phyloP scores from a whole-genome alignment of 2,329 filamentous ascomycete species.

The Sphaerostilbella broomeana region DNA sequence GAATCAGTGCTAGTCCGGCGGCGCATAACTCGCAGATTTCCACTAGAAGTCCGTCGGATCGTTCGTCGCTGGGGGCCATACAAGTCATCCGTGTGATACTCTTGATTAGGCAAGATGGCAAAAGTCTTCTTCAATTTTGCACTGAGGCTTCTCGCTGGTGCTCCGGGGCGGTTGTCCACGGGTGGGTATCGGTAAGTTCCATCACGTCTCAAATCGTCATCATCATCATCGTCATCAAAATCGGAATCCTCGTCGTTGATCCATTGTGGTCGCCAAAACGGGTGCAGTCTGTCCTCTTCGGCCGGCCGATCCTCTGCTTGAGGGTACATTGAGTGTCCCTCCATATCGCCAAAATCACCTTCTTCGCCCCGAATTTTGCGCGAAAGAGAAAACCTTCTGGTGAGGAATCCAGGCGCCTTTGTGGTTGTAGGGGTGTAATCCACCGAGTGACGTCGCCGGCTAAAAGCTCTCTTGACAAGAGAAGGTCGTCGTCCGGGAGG shows the following conservation, averaged over 20 bases:
- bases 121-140: constrained; percentile 52
- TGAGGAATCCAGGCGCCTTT: constrained; percentile 38
- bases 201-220: constrained; percentile 20
- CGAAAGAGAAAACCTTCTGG: constrained; percentile 49
- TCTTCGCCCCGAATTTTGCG: constrained; percentile 28
- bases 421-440: constrained; percentile 37
- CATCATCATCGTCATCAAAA: constrained; percentile 28
- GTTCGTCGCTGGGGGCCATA: constrained; percentile 46
- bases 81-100: constrained; percentile 27
- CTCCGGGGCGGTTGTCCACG: constrained; percentile 41
- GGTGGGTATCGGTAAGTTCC: constrained; percentile 41
- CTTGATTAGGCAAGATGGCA: constrained; percentile 49
- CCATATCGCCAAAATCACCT: constrained; percentile 21
- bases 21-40: constrained; percentile 53
- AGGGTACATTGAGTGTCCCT: constrained; percentile 31
- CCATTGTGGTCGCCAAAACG: constrained; percentile 54
- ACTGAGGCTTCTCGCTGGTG: constrained; percentile 44
- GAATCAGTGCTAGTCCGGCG: constrained; percentile 44
- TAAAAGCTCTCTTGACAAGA: constrained; percentile 48
- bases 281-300: constrained; percentile 51
- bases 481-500: constrained; percentile 43
- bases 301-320: constrained; percentile 39
- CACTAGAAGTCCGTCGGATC: constrained; percentile 52
- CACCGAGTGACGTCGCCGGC: constrained; percentile 37
- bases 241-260: constrained; percentile 27